Evolutionary conservation across 495 filamentous ascomycete species (phyloP).

Genomic region (Penicillium cataractarum): DNA sequence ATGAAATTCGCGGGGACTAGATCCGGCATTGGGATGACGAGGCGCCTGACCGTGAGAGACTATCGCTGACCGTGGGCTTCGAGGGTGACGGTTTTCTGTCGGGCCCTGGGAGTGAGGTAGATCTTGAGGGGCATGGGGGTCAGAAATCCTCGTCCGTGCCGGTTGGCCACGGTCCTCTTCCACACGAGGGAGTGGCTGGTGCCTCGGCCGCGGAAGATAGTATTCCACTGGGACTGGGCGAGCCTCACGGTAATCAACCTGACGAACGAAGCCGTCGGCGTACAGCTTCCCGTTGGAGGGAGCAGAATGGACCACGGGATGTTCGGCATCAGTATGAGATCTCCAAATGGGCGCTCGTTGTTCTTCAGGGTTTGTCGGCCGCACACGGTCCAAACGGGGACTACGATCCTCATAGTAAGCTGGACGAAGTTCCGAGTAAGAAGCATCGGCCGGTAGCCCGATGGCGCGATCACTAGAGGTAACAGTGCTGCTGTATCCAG

Average conservation of each 20-base stretch:
- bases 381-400: slow-evolving; percentile 18
- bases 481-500: slow-evolving; percentile 22
- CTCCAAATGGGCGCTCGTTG: slow-evolving; percentile 18
- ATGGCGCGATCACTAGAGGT: slow-evolving; percentile 19
- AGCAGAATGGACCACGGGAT: slow-evolving; percentile 19
- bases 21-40: slow-evolving; percentile 8
- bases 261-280: slow-evolving; percentile 45
- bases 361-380: slow-evolving; percentile 16
- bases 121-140: slow-evolving; percentile 22
- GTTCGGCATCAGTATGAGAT: slow-evolving; percentile 20
- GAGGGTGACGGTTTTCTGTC: slow-evolving; percentile 16
- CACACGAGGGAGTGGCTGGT: slow-evolving; percentile 17
- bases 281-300: slow-evolving; percentile 33
- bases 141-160: slow-evolving; percentile 14
- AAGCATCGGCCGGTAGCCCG: slow-evolving; percentile 17
- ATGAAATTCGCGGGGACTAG: slow-evolving; percentile 8
- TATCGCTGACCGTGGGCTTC: slow-evolving; percentile 17
- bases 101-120: slow-evolving; percentile 17
- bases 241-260: slow-evolving; percentile 36
- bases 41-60: slow-evolving; percentile 19
- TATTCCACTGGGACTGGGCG: slow-evolving; percentile 30
- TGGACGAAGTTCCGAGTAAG: slow-evolving; percentile 19
- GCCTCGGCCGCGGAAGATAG: slow-evolving; percentile 18
- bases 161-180: slow-evolving; percentile 25
- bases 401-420: slow-evolving; percentile 27